Conservation (phyloP, 2,329 filamentous ascomycete species). For the Ophiosphaerella herpotricha region DNA sequence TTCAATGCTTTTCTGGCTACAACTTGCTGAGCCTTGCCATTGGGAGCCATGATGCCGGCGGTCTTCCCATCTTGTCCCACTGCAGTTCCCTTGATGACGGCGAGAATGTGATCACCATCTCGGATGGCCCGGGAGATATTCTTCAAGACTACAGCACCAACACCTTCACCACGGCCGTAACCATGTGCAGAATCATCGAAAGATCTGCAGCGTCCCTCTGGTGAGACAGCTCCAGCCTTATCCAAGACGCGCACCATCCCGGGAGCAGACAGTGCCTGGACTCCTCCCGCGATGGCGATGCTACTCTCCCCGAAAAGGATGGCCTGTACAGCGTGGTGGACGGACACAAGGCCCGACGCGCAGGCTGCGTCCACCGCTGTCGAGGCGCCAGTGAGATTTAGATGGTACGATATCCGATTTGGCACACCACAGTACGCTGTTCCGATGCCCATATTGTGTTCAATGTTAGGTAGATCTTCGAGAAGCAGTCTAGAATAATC, state of each 20-base stretch:
- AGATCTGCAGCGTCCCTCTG: slow-evolving; percentile 45
- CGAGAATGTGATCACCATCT: slow-evolving; percentile 38
- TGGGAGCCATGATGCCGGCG: slow-evolving; percentile 34
- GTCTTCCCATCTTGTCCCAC: slow-evolving; percentile 32
- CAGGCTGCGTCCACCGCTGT: slow-evolving; percentile 35
- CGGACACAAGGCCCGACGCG: slow-evolving; percentile 24
- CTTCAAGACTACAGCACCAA: slow-evolving; percentile 42
- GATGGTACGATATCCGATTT: slow-evolving; percentile 28
- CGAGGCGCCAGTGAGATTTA: slow-evolving; percentile 29
- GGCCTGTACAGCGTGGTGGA: slow-evolving; percentile 30
- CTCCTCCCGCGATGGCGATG: slow-evolving; percentile 45
- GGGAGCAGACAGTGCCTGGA: slow-evolving; percentile 33
- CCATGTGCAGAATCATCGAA: slow-evolving; percentile 63
- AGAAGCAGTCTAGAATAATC: slow-evolving; percentile 19
- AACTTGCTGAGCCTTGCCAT: slow-evolving; percentile 51
- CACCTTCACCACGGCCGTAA: slow-evolving; percentile 68
- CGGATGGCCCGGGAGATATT: slow-evolving; percentile 52
- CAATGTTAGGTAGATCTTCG: slow-evolving; percentile 18
- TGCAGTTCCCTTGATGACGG: slow-evolving; percentile 35
- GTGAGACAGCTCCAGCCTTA: slow-evolving; percentile 50
- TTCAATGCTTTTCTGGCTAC: slow-evolving; percentile 40
- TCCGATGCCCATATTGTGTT: slow-evolving; percentile 24
- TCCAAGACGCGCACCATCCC: slow-evolving; percentile 54
- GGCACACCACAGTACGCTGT: slow-evolving; percentile 18
- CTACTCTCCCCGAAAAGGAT: slow-evolving; percentile 32